These are phyloP conservation scores for Paecilomyces sp. DNA, from an alignment of 2,329 filamentous ascomycete genomes.

Conservation along the genomic window DNA sequence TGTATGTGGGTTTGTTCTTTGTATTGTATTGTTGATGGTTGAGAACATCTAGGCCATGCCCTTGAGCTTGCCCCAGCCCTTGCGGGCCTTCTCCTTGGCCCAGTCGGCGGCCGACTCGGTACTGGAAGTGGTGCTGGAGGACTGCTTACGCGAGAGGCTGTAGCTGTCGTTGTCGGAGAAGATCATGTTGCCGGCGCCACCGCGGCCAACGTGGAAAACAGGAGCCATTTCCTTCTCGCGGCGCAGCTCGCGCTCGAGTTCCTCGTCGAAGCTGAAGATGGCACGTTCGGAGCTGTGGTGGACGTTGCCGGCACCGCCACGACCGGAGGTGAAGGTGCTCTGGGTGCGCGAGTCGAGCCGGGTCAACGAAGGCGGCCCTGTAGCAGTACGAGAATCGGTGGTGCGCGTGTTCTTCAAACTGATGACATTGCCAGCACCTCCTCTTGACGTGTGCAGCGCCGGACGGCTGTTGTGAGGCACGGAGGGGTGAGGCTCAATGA, in stretches of 20 bases:
- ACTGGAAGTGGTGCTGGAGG: slow-evolving; percentile 27
- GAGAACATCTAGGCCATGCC: slow-evolving; percentile 22
- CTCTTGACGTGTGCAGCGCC: slow-evolving; percentile 47
- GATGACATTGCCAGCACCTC: slow-evolving; percentile 53
- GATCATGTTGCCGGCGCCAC: slow-evolving; percentile 52
- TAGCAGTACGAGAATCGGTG: slow-evolving; percentile 38
- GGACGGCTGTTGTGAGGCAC: slow-evolving; percentile 42
- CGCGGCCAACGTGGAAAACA: slow-evolving; percentile 58
- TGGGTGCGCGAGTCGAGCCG: slow-evolving; percentile 40
- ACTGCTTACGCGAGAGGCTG: slow-evolving; percentile 29
- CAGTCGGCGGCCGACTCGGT: slow-evolving; percentile 26
- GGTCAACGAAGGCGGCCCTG: slow-evolving; percentile 43
- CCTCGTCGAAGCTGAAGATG: slow-evolving; percentile 63
- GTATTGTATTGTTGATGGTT: neutral
- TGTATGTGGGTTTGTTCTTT: neutral
- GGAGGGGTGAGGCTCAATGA: slow-evolving; percentile 57
- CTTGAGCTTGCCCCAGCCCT: slow-evolving; percentile 34
- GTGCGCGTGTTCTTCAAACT: slow-evolving; percentile 46
- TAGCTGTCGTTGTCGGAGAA: slow-evolving; percentile 15
- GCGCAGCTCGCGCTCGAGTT: slow-evolving; percentile 51
- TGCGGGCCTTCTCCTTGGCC: slow-evolving; percentile 28
- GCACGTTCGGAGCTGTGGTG: slow-evolving; percentile 39
- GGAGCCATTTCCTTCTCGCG: slow-evolving; percentile 48
- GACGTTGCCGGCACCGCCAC: slow-evolving; percentile 49
- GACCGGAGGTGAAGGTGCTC: slow-evolving; percentile 38